Percentiles rank a stretch among this genome's conserved stretches.
These are phyloP conservation scores for Gilbertella persicaria DNA, from an alignment of 371 early-diverging fungal genomes.

Conservation along the genomic window DNA sequence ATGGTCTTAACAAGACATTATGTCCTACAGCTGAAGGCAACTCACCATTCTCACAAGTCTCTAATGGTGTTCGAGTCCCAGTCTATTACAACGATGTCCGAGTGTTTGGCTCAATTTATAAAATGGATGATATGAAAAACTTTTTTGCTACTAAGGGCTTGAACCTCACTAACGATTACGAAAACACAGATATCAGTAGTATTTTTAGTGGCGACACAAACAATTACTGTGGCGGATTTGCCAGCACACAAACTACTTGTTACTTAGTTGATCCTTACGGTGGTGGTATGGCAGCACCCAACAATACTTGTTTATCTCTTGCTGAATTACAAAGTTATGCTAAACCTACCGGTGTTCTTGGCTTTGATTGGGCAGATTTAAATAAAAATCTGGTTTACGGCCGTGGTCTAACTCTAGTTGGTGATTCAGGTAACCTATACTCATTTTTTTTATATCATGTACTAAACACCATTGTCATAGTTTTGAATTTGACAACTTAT, in stretches of 20 bases:
- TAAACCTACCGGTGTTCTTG: constrained; percentile 23
- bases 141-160: constrained; percentile 43
- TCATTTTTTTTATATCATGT: no score
- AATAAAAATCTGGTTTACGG: constrained; percentile 21
- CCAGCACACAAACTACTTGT: constrained; percentile 24
- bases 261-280: constrained; percentile 50
- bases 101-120: constrained; percentile 52
- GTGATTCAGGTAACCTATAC: constrained; percentile 48
- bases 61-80: constrained; percentile 32
- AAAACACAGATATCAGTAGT: constrained; percentile 47
- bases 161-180: constrained; percentile 50
- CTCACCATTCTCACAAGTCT: constrained; percentile 18
- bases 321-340: constrained; percentile 28
- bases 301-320: constrained; percentile 38
- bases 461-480: constrained; percentile 23
- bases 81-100: constrained; percentile 43
- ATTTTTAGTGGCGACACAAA: constrained; percentile 51
- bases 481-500: constrained; percentile 39
- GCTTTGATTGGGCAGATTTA: constrained; percentile 50
- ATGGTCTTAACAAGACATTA: constrained; percentile 57
- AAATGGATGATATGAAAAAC: constrained; percentile 34
- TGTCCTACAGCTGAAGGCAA: constrained; percentile 36
- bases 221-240: constrained; percentile 36
- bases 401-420: constrained; percentile 42
- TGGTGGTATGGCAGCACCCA: constrained; percentile 26